These are phyloP conservation scores for Quercus alba DNA, from an alignment of 306 rosid genomes.

Conservation along the genomic window DNA sequence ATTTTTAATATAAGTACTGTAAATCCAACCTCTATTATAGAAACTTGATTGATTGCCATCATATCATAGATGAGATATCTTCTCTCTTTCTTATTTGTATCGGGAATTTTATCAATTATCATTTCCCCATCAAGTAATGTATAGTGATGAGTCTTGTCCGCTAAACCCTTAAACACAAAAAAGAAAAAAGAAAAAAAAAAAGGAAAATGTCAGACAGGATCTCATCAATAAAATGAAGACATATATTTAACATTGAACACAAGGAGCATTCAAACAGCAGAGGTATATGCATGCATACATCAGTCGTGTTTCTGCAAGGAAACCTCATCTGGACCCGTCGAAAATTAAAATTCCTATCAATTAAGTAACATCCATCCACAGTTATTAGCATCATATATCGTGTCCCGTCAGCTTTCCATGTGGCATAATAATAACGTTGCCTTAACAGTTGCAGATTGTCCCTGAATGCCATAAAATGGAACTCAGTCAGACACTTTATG, in stretches of 20 bases:
- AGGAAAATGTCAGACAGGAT: slow-evolving; percentile 27
- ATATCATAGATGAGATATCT: slow-evolving; percentile 95
- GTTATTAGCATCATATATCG: slow-evolving; percentile 95
- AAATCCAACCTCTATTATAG: slow-evolving; percentile 72
- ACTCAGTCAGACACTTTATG: slow-evolving; percentile 18
- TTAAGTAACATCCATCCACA: slow-evolving; percentile 86
- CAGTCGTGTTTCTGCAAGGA: slow-evolving; percentile 75
- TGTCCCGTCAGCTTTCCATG: slow-evolving; percentile 99
- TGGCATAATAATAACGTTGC: slow-evolving; percentile 96
- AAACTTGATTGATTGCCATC: slow-evolving; percentile 62
- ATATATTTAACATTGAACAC: not conserved
- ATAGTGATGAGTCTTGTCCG: slow-evolving; percentile 76
- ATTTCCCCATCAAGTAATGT: slow-evolving; percentile 96
- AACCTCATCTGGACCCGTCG: slow-evolving; percentile 98
- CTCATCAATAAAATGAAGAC: slow-evolving; percentile 23
- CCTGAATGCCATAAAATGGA: slow-evolving; percentile 47
- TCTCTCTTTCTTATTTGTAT: slow-evolving; percentile 83
- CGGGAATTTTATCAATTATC: slow-evolving; percentile 88
- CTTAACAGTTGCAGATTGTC: slow-evolving; percentile 82
- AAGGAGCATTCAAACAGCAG: slow-evolving; percentile 13
- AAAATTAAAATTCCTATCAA: slow-evolving; percentile 81
- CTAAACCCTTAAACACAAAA: slow-evolving; percentile 48
- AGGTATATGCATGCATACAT: slow-evolving; percentile 43
- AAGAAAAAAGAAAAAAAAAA: not conserved
- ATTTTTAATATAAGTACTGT: not conserved